These are phyloP conservation scores for Rehmannia glutinosa DNA, from an alignment of 257 asterid genomes.

Conservation along the genomic window DNA sequence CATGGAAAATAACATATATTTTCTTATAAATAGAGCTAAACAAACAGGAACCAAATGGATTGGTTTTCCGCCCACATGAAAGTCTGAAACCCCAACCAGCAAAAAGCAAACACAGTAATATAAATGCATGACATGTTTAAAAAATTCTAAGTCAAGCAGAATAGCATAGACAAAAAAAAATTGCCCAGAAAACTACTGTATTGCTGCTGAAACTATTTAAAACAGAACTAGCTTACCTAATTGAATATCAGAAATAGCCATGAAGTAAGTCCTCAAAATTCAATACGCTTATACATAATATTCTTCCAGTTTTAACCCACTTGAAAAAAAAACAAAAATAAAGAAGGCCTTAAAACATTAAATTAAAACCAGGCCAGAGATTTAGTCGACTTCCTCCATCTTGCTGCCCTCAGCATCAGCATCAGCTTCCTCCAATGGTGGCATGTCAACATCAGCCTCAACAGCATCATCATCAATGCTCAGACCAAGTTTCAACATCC, in stretches of 20 bases:
- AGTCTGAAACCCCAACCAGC: too few species aligned
- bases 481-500: constrained; percentile 70
- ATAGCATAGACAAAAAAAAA: too few species aligned
- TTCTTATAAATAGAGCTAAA: too few species aligned
- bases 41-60: too few species aligned
- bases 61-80: too few species aligned
- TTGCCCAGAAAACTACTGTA: too few species aligned
- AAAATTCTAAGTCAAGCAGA: too few species aligned
- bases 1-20: too few species aligned
- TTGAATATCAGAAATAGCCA: not conserved
- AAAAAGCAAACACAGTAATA: too few species aligned
- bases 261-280: not conserved
- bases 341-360: not conserved
- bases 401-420: constrained; percentile 68
- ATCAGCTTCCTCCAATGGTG: constrained; percentile 51
- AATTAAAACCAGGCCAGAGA: not conserved
- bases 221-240: not conserved
- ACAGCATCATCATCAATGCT: constrained; percentile 59
- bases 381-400: constrained; percentile 74
- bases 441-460: constrained; percentile 57
- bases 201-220: not conserved
- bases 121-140: too few species aligned
- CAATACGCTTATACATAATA: not conserved
- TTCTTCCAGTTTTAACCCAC: too few species aligned
- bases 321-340: not conserved